Evolutionary conservation across 2,329 filamentous ascomycete genomes (phyloP).

Genomic region (Fusarium sp.): DNA sequence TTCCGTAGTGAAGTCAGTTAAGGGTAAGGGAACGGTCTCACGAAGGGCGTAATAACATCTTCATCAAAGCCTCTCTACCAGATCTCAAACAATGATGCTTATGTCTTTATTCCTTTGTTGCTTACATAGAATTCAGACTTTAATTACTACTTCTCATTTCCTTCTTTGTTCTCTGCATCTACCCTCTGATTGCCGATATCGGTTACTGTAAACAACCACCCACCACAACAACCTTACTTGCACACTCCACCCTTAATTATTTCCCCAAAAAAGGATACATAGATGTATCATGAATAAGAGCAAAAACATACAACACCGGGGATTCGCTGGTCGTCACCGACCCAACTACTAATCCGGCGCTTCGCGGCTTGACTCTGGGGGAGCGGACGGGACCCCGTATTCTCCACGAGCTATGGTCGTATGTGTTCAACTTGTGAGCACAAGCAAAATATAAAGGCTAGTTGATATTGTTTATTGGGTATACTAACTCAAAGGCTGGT

Average conservation of each 20-base stretch:
- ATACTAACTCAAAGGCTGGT: too few species aligned
- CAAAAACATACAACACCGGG: constrained; percentile 33
- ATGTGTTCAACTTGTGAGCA: constrained; percentile 1
- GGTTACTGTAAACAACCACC: neutral
- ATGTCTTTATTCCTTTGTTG: neutral
- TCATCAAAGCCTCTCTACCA: neutral
- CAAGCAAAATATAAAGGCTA: neutral
- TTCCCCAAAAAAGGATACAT: neutral
- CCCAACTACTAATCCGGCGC: constrained; percentile 34
- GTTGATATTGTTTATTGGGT: neutral
- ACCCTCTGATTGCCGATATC: neutral
- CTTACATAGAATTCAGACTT: neutral
- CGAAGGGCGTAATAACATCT: neutral
- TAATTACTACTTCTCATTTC: neutral
- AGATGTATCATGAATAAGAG: neutral
- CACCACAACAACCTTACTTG: neutral
- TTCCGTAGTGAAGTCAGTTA: neutral
- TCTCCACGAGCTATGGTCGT: constrained; percentile 35
- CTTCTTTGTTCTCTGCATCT: neutral
- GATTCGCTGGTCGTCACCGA: constrained; percentile 36
- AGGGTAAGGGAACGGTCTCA: neutral
- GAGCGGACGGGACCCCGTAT: constrained; percentile 35
- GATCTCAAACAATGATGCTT: neutral
- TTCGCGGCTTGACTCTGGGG: constrained; percentile 32
- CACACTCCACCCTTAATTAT: neutral